Conservation (phyloP, 768 basidiomycete genomes). For the Serendipita vermifera region DNA sequence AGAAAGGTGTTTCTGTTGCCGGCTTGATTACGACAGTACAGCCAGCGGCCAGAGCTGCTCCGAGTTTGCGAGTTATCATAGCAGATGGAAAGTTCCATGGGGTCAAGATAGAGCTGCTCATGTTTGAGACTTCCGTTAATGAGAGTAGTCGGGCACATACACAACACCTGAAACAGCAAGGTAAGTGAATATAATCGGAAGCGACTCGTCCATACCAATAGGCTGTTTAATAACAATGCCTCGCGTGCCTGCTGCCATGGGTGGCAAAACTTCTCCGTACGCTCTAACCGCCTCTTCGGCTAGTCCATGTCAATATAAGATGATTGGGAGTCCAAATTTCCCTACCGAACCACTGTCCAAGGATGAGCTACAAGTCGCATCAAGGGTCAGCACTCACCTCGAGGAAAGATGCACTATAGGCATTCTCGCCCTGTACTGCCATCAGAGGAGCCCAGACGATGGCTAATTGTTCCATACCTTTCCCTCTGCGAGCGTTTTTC, state of each 20-base stretch:
- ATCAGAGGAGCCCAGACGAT: neutral
- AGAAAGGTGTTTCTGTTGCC: conserved; percentile 89
- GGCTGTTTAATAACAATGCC: conserved; percentile 93
- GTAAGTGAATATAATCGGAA: neutral
- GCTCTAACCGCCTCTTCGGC: conserved; percentile 87
- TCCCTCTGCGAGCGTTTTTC: conserved; percentile 75
- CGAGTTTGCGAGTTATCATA: conserved; percentile 83
- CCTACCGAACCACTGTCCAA: conserved; percentile 68
- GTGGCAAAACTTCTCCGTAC: conserved; percentile 87
- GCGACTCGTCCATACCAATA: conserved; percentile 36
- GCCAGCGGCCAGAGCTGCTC: conserved; percentile 85
- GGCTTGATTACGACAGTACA: conserved; percentile 94
- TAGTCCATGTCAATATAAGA: conserved; percentile 21
- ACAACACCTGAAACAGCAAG: neutral
- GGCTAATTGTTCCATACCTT: conserved; percentile 35
- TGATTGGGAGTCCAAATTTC: conserved; percentile 2
- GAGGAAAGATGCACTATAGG: conserved; percentile 74
- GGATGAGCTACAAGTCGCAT: conserved; percentile 15
- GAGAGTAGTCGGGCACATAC: conserved; percentile 12
- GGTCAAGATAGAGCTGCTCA: conserved; percentile 55
- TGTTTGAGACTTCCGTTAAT: neutral
- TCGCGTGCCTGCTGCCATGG: conserved; percentile 49
- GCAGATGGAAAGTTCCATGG: conserved; percentile 94
- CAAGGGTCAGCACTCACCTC: conserved; percentile 39
- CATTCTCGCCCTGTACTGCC: conserved; percentile 52